phyloP scores from a whole-genome alignment of 2,329 filamentous ascomycete genomes.

The Immersiporthe knoxdaviesiana region DNA sequence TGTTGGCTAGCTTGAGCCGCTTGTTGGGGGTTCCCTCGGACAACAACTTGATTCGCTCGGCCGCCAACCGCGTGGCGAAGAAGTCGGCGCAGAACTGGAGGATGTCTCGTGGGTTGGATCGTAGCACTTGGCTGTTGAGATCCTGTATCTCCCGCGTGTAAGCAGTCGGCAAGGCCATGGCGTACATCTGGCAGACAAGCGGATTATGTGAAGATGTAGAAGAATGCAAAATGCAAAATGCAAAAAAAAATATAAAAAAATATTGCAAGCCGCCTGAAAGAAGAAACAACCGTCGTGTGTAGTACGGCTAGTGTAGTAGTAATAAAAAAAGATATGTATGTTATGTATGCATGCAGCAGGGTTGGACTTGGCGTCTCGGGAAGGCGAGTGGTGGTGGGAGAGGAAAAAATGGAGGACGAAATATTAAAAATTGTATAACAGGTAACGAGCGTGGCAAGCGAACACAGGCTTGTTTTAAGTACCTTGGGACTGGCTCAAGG shows the following conservation, averaged over 20 bases:
- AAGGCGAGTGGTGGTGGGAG: background rate
- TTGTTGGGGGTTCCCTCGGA: constrained; percentile 37
- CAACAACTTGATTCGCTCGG: constrained; percentile 62
- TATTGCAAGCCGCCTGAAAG: background rate
- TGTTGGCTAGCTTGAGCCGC: constrained; percentile 26
- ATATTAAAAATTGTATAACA: constrained; percentile 7
- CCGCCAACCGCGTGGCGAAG: constrained; percentile 67
- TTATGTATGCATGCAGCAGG: background rate
- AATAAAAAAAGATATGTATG: constrained; percentile 8
- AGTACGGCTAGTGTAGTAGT: constrained; percentile 1
- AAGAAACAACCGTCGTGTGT: background rate
- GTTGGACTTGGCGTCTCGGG: background rate
- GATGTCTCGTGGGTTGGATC: constrained; percentile 63
- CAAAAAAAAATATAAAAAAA: background rate
- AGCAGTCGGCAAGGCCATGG: constrained; percentile 55
- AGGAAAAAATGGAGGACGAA: background rate
- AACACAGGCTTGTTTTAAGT: constrained; percentile 25
- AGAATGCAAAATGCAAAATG: background rate
- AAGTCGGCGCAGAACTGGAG: constrained; percentile 73
- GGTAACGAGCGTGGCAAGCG: constrained; percentile 19
- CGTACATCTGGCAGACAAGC: constrained; percentile 17
- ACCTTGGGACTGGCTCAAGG: constrained; percentile 27
- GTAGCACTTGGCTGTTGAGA: constrained; percentile 64
- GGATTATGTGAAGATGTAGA: constrained; percentile 3
- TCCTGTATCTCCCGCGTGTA: constrained; percentile 66